A percentile compares a stretch with the other conserved stretches of the same genome.
Conservation (phyloP, 768 basidiomycete genomes). For the Boletus sp. region DNA sequence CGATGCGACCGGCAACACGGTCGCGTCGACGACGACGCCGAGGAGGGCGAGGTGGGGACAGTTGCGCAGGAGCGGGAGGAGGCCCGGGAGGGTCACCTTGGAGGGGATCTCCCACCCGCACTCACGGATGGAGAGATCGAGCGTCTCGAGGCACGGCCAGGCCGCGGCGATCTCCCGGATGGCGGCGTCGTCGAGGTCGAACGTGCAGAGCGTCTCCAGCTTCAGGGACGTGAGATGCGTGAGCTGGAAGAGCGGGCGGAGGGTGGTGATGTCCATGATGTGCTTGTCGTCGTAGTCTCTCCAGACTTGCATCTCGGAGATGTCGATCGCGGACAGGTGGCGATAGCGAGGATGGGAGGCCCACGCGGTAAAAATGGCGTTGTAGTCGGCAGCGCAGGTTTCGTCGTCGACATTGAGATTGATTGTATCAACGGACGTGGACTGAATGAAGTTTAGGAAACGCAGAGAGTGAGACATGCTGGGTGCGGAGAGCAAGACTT, state of each 20-base stretch:
- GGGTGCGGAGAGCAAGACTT: slow-evolving; percentile 21
- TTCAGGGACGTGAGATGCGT: slow-evolving; percentile 21
- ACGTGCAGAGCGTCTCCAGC: slow-evolving; percentile 29
- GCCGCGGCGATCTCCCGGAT: slow-evolving; percentile 25
- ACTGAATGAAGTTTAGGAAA: slow-evolving; percentile 27
- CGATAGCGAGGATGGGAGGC: slow-evolving; percentile 21
- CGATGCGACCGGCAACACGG: slow-evolving; percentile 9
- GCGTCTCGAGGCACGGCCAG: slow-evolving; percentile 27
- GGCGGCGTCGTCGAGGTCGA: slow-evolving; percentile 21
- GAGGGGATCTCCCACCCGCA: slow-evolving; percentile 31
- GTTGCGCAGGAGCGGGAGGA: slow-evolving; percentile 19
- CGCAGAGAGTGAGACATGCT: slow-evolving; percentile 22
- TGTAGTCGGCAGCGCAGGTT: slow-evolving; percentile 25
- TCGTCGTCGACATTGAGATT: slow-evolving; percentile 33
- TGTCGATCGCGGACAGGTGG: slow-evolving; percentile 26
- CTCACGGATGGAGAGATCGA: slow-evolving; percentile 29
- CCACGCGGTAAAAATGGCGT: slow-evolving; percentile 22
- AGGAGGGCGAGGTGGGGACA: slow-evolving; percentile 26
- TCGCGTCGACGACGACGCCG: slow-evolving; percentile 30
- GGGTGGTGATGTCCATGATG: slow-evolving; percentile 23
- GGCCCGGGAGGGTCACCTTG: slow-evolving; percentile 24
- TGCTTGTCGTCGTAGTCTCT: slow-evolving; percentile 30
- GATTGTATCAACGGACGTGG: slow-evolving; percentile 28
- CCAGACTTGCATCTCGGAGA: slow-evolving; percentile 31
- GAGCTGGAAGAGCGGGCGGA: slow-evolving; percentile 27